A percentile compares a stretch with the other conserved stretches of the same genome.
These are phyloP conservation scores for Conringia planisiliqua DNA, from an alignment of 345 rosid genomes.

Conservation along the genomic window DNA sequence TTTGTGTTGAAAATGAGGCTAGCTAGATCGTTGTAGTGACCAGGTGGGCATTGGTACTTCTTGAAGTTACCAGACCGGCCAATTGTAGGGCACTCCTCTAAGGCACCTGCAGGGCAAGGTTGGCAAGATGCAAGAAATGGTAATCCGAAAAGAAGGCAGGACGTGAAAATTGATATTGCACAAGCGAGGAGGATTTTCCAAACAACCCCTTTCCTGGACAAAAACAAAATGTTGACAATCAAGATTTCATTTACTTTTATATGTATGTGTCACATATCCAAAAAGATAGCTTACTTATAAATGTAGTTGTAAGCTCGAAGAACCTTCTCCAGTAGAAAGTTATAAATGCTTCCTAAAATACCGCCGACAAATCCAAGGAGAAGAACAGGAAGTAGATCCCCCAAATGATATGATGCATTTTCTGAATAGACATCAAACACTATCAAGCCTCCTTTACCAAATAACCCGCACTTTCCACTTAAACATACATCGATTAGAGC, in stretches of 20 bases:
- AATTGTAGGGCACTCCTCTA: slow-evolving; percentile 85
- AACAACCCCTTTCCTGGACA: slow-evolving; percentile 59
- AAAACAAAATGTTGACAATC: not conserved
- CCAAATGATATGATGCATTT: slow-evolving; percentile 61
- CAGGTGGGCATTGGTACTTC: slow-evolving; percentile 80
- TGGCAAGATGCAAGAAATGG: slow-evolving; percentile 85
- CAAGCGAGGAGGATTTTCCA: slow-evolving; percentile 66
- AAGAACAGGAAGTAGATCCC: slow-evolving; percentile 76
- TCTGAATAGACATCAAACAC: slow-evolving; percentile 81
- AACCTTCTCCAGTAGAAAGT: slow-evolving; percentile 66
- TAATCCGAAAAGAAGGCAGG: slow-evolving; percentile 86
- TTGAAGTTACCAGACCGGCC: slow-evolving; percentile 95
- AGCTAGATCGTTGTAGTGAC: slow-evolving; percentile 86
- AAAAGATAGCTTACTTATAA: slow-evolving; percentile 60
- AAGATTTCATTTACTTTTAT: not conserved
- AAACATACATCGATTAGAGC: slow-evolving; percentile 83
- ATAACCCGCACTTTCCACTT: slow-evolving; percentile 81
- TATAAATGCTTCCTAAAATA: slow-evolving; percentile 74
- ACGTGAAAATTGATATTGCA: slow-evolving; percentile 64
- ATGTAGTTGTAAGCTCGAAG: slow-evolving; percentile 64
- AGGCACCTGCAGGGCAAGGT: slow-evolving; percentile 65
- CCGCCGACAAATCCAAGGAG: slow-evolving; percentile 84
- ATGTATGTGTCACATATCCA: not conserved
- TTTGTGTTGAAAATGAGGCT: slow-evolving; percentile 95
- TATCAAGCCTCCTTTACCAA: slow-evolving; percentile 91